Evolutionary conservation across 1,284 basidiomycete species (phyloP), one percentile per base, ranked within the genome.

Genomic region (Ustilago bromivora): DNA sequence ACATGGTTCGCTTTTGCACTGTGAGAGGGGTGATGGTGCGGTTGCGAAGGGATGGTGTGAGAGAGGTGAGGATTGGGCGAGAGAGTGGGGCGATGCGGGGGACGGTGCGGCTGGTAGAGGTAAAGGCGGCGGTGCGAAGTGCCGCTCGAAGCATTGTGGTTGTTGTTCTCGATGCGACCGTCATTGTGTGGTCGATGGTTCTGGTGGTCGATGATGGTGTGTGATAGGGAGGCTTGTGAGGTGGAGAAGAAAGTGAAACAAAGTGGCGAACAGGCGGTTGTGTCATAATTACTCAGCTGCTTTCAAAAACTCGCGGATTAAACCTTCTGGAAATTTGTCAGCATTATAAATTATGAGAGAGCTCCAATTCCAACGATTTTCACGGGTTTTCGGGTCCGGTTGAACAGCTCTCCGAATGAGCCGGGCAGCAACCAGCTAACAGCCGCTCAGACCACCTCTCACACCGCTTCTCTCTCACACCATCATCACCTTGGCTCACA

Each of bases 1-100:
- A 71, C 76, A 85, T 80, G 61, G 78, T 67, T 9, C 79, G 66
- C 53, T 71, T 60, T 62, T 82, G 77, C 53, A 61, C 32, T 2
- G 51, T 3, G 8, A 51, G 13, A 1, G 41, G 28, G 28, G 47
- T n/a, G 17, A 49, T 28, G 47, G 17, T 35, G 34, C 13, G 49
- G 19, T 15, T 7, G 11, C 56, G 58, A 23, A 64, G 55, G 1
- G 61, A 36, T 28, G 64, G 56, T 5, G 57, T 23, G 32, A 32
- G 56, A 9, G 68, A 49, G 54, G 65, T 72, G 49, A 72, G 43
- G 46, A 72, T 57, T 41, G 57, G 56, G 40, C 71, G 65, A 32
- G 43, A n/a, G 31, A 62, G 53, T 1, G 52, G 49, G 19, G 38
- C 49, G 35, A 28, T 46, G 36, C 61, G 61, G n/a, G 65, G 32